Base-by-base conservation (phyloP, 495 filamentous ascomycete species). In the Aspergillus sparsus region DNA sequence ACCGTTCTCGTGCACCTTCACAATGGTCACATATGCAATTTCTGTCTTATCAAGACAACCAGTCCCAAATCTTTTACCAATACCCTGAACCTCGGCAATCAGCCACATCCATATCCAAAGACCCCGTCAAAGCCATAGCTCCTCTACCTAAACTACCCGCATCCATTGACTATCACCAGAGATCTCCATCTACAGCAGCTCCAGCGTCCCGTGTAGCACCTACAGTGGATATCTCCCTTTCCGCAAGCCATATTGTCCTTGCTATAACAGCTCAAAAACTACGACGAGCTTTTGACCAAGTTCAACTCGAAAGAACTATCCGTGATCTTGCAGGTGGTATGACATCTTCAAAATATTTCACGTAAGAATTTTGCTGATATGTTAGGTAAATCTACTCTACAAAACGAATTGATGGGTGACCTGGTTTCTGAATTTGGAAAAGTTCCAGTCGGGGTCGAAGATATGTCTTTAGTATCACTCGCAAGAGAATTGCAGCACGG, bases 401-500 rank as follows among this genome's bases (percentile, higher is more conserved):
- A 97, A 67, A 96, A 97, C 71, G 93, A 97, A 74, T 92, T 97
- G 60, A 85, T 95, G 5, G 89, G 91, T 67, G 94, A 98, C 68
- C 76, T 99, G 64, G 92, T 93, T 69, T 96, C 97, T 69, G 94
- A 99, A 74, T 99, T 99, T 65, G 94, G 94, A 16, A 95, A 90
- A 15, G 96, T 94, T 9, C 94, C 94, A 35, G 94, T 98, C 76
- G 97, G 97, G 76, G 93, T 94, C 36, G 94, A 99, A 83, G 94
- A 99, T 75, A 92, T 87, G 41, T 90, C 93, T 18, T 80, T 99
- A 41, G 90, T 96, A 64, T 92, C 97, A 77, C 80, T 99, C 42
- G 90, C 92, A 72, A 91, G 89, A 51, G 80, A 92, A 8, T 95
- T 99, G 85, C 93, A 97, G 74, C 84, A 89, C 32, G 96, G 92